Evolutionary conservation across 441 rosid species (phyloP).

Genomic region (Flueggea neowawraea): DNA sequence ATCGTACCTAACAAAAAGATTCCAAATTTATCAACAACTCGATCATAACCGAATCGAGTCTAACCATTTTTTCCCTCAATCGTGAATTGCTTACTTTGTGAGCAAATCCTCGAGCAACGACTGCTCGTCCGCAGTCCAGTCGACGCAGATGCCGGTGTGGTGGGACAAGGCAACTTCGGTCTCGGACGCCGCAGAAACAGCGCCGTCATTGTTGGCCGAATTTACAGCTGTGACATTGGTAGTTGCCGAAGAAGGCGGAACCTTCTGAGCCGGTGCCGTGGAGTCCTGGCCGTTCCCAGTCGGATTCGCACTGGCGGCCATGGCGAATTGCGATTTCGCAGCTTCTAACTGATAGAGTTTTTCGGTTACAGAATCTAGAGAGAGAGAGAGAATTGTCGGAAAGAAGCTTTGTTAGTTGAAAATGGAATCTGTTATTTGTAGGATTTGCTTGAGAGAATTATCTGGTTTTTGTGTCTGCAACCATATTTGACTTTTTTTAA

Average conservation of each 20-base stretch:
- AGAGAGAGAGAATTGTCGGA: no score
- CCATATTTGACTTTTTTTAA: no score
- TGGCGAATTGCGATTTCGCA: slow-evolving; percentile 3
- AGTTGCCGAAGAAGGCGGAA: slow-evolving; percentile 11
- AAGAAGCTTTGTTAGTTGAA: neutral
- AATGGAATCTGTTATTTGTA: neutral
- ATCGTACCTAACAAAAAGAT: slow-evolving; percentile 34
- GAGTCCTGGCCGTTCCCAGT: slow-evolving; percentile 51
- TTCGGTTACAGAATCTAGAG: no score
- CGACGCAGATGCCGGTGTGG: slow-evolving; percentile 56
- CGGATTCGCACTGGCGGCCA: slow-evolving; percentile 76
- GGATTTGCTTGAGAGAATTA: no score
- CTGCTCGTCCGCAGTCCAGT: slow-evolving; percentile 74
- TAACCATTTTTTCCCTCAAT: no score
- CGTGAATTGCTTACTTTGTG: slow-evolving; percentile 28
- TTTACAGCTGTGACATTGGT: slow-evolving; percentile 44
- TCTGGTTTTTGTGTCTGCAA: neutral
- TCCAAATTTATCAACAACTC: no score
- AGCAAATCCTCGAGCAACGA: slow-evolving; percentile 65
- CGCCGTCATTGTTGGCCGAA: slow-evolving; percentile 40
- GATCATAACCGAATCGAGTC: no score
- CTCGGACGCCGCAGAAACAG: slow-evolving; percentile 25
- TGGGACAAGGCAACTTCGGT: slow-evolving; percentile 58
- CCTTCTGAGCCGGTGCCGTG: slow-evolving; percentile 31
- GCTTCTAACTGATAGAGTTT: neutral